Percentiles rank a stretch among this genome's conserved stretches.
These are phyloP conservation scores for Colletotrichum sidae DNA, from an alignment of 2,329 filamentous ascomycete genomes.

Conservation along the genomic window DNA sequence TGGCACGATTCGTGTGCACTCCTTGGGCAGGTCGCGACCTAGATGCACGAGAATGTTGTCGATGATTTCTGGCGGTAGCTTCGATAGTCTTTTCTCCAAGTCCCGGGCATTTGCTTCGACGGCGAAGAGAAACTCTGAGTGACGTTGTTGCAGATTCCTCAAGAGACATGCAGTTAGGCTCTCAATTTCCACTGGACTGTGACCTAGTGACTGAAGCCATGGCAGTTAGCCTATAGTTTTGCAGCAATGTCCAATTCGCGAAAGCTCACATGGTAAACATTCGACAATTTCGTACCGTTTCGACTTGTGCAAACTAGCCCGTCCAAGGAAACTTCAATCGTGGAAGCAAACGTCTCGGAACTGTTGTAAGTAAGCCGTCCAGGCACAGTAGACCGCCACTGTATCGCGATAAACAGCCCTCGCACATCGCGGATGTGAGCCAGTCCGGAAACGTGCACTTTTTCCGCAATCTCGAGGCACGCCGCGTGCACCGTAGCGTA, in stretches of 20 bases:
- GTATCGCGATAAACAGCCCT: conserved; percentile 3
- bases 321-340: too few species aligned
- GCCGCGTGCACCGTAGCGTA: background rate
- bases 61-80: background rate
- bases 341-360: too few species aligned
- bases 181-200: background rate
- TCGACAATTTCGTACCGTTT: too few species aligned
- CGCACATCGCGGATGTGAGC: background rate
- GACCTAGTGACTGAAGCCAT: background rate
- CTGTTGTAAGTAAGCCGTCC: too few species aligned
- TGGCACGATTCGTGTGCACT: background rate
- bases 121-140: background rate
- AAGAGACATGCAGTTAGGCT: background rate
- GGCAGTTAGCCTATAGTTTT: background rate
- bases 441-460: background rate
- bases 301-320: too few species aligned
- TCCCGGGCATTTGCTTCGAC: background rate
- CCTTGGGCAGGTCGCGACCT: background rate
- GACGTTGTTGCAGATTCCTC: background rate
- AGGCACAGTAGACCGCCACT: background rate
- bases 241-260: too few species aligned
- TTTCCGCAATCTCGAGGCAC: background rate
- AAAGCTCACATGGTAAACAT: too few species aligned
- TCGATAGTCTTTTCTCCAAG: background rate
- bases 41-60: background rate